Base-by-base conservation (phyloP, 352 stramenopile genomes). In the Aphanomyces stellatus region DNA sequence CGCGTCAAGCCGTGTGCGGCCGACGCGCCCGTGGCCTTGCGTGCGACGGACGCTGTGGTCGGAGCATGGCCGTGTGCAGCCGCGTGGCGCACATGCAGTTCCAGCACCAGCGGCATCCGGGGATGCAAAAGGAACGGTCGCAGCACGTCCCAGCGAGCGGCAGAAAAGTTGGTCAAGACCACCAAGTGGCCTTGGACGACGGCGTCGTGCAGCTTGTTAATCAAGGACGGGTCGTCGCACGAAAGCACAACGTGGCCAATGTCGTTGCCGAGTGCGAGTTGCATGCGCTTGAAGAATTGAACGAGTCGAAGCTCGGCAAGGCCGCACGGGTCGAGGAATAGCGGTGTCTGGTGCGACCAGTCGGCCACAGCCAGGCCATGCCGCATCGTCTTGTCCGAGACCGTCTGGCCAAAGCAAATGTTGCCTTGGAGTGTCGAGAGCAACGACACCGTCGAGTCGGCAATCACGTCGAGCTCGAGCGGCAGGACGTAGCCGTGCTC, bases 211-310 rank as follows among this genome's bases (percentile, higher is more conserved):
- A 67, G 46, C 11, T n/a, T 57, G 8, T 46, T 17, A 3, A 67
- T 27, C 30, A 67, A 6, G 15, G 41, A 42, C 3, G 41, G 24
- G 24, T 67, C 60, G 19, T 11, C 19, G 30, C 19, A 43, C 33
- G 41, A 59, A n/a, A 57, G 15, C 2, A 59, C 43, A 19, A 31
- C 37, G 37, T 60, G 48, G 13, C 13, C 13, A 8, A 53, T 28
- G 43, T 25, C 43, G 5, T 37, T 37, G n/a, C n/a, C n/a, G 25
- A 48, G 17, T 28, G 60, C 24, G 63, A 98, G 97, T 35, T 74
- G 42, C 22, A 49, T 30, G 65, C 74, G 55, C 35, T 81, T 62
- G 33, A 95, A 80, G 72, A 89, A 97, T 4, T 79, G 69, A 5
- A 91, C 75, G 57, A 86, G 31, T 7, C 34, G 62, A 7, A 22